These are phyloP conservation scores for Coelastrella sp. DNA, from an alignment of 139 green algal species.

Conservation along the genomic window DNA sequence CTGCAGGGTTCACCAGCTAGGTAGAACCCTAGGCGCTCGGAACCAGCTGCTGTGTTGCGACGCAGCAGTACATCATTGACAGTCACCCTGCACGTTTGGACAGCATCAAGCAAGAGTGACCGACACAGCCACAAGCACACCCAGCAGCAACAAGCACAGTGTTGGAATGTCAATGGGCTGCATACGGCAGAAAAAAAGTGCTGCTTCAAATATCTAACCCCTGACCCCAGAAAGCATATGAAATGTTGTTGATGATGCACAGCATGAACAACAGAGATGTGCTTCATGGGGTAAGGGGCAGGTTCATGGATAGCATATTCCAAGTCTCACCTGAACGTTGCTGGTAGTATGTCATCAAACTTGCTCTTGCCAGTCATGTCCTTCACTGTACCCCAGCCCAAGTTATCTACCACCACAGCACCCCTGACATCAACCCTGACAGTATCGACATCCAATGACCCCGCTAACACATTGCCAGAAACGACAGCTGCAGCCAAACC, in stretches of 20 bases:
- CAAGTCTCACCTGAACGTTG: constrained; percentile 3
- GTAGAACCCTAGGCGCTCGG: constrained; percentile 63
- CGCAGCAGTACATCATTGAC: constrained; percentile 15
- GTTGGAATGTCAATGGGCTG: too few species aligned
- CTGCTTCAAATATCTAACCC: too few species aligned
- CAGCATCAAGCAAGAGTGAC: too few species aligned
- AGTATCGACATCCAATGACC: constrained; percentile 8
- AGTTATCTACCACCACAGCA: constrained; percentile 7
- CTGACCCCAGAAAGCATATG: too few species aligned
- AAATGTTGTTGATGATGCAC: too few species aligned
- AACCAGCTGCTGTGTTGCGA: constrained; percentile 65
- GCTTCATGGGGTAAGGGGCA: too few species aligned
- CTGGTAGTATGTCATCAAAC: constrained; percentile 26
- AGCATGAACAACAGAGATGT: too few species aligned
- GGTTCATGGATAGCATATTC: too few species aligned
- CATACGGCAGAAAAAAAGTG: too few species aligned
- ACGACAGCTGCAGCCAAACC: neutral
- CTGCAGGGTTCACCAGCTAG: constrained; percentile 20
- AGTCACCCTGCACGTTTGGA: neutral
- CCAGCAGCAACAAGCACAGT: too few species aligned
- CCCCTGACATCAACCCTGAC: constrained; percentile 2
- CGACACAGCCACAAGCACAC: too few species aligned
- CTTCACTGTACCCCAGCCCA: constrained; percentile 28
- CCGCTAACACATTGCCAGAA: neutral
- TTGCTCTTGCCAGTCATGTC: constrained; percentile 31